Base-by-base conservation (phyloP, 2,329 filamentous ascomycete genomes). In the Neocucurbitaria cava region DNA sequence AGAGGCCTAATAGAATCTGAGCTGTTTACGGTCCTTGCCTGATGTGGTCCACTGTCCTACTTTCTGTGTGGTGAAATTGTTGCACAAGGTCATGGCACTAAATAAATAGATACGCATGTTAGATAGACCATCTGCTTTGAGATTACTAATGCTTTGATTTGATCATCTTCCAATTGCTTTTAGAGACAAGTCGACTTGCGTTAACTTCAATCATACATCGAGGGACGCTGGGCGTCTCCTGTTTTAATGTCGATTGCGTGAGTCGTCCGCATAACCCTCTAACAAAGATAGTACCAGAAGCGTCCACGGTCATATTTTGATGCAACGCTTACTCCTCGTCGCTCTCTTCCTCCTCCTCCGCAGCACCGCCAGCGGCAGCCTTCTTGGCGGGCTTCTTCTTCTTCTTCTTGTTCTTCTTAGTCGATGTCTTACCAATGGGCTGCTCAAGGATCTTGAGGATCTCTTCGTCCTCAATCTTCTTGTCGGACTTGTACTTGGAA, bases 391-490 rank as follows among this genome's bases (percentile, higher is more conserved):
- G 75, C 73, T 89, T 90, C 86, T 93, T 96, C 74, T 76, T 77
- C 84, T 92, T 77, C 83, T 92, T 94, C 75, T 92, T 93, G 76
- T 93, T 92, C 81, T 91, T 90, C 80, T 91, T 91, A 64, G 88
- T 83, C 39, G 82, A 80, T 20, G 82, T 80, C 73, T 84, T 86
- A 57, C 82, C 80, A 68, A 96, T 80, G 28, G 94, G 94, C 78
- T 91, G 90, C 80, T 95, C 92, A 46, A 99, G 85, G 62, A 98
- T 94, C 84, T 95, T 91, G 68, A 98, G 87, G 64, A 99, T 85
- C 81, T 98, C 94, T 81, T 96, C 92, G 63, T 98, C 94, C 64
- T 88, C 89, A 72, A 99, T 96, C 86, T 97, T 97, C 87, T 98
- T 98, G 78, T 98, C 93, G 30, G 91, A 89, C 85, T 96, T 89